Percentiles rank a stretch among this genome's conserved stretches.
Evolutionary conservation across 768 basidiomycete species (phyloP).

Genomic region (Termitomyces sp.): DNA sequence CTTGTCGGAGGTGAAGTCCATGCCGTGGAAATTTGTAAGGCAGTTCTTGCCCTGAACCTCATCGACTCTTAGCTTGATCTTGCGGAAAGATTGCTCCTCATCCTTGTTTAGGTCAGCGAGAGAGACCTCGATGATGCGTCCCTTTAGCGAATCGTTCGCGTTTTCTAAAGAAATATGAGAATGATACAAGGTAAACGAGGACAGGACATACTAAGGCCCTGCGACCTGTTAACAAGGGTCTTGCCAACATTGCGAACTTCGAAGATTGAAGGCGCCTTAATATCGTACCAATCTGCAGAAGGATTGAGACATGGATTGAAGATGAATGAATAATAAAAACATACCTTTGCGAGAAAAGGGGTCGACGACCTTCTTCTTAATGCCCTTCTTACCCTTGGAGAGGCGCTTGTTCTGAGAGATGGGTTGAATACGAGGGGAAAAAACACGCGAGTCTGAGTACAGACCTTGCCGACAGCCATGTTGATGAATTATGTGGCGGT

Average conservation of each 20-base stretch:
- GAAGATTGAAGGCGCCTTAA: conserved; percentile 98
- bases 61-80: conserved; percentile 97
- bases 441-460: conserved; percentile 14
- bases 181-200: background rate
- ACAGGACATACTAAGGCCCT: conserved; percentile 84
- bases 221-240: conserved; percentile 96
- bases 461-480: conserved; percentile 90
- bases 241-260: conserved; percentile 96
- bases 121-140: conserved; percentile 93
- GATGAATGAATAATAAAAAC: conserved; percentile 1
- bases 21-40: conserved; percentile 99
- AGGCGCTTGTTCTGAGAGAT: conserved; percentile 85
- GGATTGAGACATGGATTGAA: background rate
- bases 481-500: conserved; percentile 34
- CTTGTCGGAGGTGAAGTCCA: conserved; percentile 99
- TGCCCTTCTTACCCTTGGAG: conserved; percentile 97
- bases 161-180: conserved; percentile 59
- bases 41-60: conserved; percentile 98
- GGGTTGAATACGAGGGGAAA: background rate
- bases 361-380: conserved; percentile 99
- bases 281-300: conserved; percentile 93
- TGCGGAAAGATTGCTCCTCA: conserved; percentile 98
- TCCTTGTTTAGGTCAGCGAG: conserved; percentile 98
- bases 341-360: conserved; percentile 98
- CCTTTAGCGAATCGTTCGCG: conserved; percentile 96